These are phyloP conservation scores for Musa itinerans DNA, from an alignment of 176 grass and related monocot species.

Conservation along the genomic window DNA sequence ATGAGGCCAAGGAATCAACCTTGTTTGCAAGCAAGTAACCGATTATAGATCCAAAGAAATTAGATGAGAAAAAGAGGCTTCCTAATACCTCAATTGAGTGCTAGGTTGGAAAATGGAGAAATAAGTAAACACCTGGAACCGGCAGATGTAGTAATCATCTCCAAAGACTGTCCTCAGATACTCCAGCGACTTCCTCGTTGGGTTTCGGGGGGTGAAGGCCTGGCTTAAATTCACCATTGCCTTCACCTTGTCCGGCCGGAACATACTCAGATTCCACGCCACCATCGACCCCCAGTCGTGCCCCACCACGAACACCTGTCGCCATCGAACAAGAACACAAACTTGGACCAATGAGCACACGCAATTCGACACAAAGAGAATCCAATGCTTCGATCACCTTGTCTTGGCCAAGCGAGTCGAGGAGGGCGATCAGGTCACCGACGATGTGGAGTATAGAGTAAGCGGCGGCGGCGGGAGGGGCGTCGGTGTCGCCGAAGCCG, in stretches of 20 bases:
- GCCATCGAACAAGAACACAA: not conserved
- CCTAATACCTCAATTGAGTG: too few species aligned
- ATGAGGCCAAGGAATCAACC: too few species aligned
- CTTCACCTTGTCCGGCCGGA: conserved; percentile 17
- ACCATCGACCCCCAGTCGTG: conserved; percentile 14
- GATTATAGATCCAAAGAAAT: too few species aligned
- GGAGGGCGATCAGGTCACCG: conserved; percentile 7
- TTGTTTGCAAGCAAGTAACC: too few species aligned
- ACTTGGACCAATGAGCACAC: not conserved
- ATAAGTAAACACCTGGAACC: not conserved
- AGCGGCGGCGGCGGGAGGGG: not conserved
- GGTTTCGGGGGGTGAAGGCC: conserved; percentile 2
- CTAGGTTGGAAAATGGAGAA: not conserved
- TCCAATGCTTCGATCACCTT: not conserved
- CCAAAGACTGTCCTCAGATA: not conserved
- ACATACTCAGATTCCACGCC: conserved; percentile 6
- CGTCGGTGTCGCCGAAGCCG: conserved; percentile 9
- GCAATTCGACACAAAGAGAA: not conserved
- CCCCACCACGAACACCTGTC: conserved; percentile 7
- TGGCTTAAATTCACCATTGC: conserved; percentile 4
- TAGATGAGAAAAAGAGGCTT: too few species aligned
- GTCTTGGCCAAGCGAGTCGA: conserved; percentile 12
- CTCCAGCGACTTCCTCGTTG: not conserved
- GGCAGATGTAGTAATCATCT: conserved; percentile 12
- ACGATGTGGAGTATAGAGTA: conserved; percentile 8